phyloP scores from a whole-genome alignment of 2,329 filamentous ascomycete genomes.

The Trichoderma harzianum region DNA sequence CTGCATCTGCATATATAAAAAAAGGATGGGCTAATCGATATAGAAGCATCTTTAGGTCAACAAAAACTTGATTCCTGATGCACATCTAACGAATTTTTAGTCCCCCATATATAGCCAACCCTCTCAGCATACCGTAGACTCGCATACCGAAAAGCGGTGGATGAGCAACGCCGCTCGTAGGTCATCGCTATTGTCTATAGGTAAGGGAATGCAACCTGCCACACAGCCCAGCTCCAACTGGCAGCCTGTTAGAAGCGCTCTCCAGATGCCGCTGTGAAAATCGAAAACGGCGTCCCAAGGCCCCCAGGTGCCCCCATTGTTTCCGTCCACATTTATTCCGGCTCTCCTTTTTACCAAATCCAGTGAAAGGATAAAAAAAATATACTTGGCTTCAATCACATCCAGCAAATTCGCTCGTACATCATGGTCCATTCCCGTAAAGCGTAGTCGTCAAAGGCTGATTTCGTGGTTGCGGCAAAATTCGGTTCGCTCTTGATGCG shows the following conservation, averaged over 20 bases:
- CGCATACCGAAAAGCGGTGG: neutral
- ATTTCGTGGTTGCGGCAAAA: neutral
- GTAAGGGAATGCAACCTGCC: constrained; percentile 5
- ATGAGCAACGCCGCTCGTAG: constrained; percentile 5
- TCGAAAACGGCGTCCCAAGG: neutral
- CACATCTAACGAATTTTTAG: constrained; percentile 6
- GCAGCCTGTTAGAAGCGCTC: constrained; percentile 5
- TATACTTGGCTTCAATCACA: constrained; percentile 9
- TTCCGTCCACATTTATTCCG: constrained; percentile 5
- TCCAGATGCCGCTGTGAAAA: neutral
- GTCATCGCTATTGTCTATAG: constrained; percentile 13
- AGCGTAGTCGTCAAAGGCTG: neutral
- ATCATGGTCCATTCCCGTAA: constrained; percentile 15
- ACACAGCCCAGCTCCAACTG: neutral
- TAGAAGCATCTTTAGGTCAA: neutral
- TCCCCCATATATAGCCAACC: constrained; percentile 13
- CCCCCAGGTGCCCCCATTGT: neutral
- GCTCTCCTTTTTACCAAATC: constrained; percentile 11
- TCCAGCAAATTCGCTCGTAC: constrained; percentile 13
- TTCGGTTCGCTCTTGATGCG: neutral
- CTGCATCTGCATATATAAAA: neutral
- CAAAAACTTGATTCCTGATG: constrained; percentile 9
- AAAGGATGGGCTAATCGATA: neutral
- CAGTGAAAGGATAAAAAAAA: neutral
- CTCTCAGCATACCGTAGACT: neutral